Conservation (phyloP, 306 rosid species). For the Alnus rubra region DNA sequence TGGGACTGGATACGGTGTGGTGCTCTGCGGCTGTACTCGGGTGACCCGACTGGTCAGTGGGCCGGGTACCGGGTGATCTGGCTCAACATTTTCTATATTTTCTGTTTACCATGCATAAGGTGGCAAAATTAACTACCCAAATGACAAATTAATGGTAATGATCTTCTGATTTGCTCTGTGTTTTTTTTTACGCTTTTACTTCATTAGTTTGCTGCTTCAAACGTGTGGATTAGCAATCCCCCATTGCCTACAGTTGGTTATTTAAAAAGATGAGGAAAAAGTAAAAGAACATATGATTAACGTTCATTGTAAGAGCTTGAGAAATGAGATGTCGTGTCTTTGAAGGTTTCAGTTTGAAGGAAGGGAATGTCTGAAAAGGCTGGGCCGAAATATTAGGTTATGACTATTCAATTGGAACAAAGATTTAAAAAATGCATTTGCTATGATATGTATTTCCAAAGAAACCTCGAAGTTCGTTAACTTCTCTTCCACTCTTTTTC, state of each 20-base stretch:
- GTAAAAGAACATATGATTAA: not conserved
- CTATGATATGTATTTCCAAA: not conserved
- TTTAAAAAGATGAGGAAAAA: not conserved
- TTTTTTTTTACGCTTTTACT: not conserved
- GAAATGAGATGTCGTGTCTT: not conserved
- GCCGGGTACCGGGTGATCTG: no score
- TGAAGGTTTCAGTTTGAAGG: not conserved
- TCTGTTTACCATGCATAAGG: no score
- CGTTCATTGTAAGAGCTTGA: not conserved
- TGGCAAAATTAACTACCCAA: no score
- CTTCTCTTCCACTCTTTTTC: constrained; percentile 17
- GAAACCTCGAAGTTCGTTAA: not conserved
- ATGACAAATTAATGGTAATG: no score
- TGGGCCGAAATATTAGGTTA: not conserved
- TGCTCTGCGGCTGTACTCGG: no score
- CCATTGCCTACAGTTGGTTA: not conserved
- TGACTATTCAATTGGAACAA: constrained; percentile 4
- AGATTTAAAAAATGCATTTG: not conserved
- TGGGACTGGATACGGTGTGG: no score
- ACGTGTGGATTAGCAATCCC: not conserved
- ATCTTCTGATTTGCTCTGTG: no score
- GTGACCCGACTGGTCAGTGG: no score
- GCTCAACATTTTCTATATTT: no score
- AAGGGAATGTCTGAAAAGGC: constrained; percentile 23
- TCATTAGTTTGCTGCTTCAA: not conserved